A percentile compares a stretch with the other conserved stretches of the same genome.
Conservation (phyloP, 495 filamentous ascomycete species). For the Friedmanniomyces simplex region DNA sequence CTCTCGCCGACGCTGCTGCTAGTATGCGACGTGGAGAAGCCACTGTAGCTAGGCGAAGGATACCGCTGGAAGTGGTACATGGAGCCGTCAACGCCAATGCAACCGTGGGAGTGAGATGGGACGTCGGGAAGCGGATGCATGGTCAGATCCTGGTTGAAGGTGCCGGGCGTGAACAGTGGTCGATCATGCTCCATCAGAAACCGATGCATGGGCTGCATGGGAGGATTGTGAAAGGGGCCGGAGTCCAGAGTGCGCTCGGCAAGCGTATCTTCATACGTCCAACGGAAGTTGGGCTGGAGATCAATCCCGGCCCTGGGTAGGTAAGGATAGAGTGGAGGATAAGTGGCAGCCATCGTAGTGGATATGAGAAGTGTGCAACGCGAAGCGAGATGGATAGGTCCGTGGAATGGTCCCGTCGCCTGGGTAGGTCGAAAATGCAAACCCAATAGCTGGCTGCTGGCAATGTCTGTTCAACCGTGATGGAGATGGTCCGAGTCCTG, state of each 20-base stretch:
- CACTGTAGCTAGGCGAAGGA: slow-evolving; percentile 11
- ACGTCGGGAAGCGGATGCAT: not conserved
- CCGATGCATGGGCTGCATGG: slow-evolving; percentile 1
- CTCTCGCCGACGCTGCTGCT: slow-evolving; percentile 9
- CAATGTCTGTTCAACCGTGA: not conserved
- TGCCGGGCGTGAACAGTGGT: not conserved
- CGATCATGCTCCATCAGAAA: not conserved
- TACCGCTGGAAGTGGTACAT: not conserved
- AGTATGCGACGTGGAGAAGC: slow-evolving; percentile 2
- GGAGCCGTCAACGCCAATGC: not conserved
- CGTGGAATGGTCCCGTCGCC: too few species aligned
- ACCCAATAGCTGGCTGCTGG: too few species aligned
- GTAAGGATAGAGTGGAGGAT: not conserved
- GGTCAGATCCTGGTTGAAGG: not conserved
- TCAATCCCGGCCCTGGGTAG: not conserved
- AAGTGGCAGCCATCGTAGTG: not conserved
- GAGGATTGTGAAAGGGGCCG: not conserved
- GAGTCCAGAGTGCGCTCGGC: too few species aligned
- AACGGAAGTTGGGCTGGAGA: not conserved
- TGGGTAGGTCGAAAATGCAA: too few species aligned
- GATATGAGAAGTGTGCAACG: not conserved
- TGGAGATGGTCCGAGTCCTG: not conserved
- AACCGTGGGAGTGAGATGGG: not conserved
- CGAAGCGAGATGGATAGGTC: too few species aligned
- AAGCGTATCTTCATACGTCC: not conserved